Conservation (phyloP, 2,329 filamentous ascomycete genomes). For the Penicillium digitatum region DNA sequence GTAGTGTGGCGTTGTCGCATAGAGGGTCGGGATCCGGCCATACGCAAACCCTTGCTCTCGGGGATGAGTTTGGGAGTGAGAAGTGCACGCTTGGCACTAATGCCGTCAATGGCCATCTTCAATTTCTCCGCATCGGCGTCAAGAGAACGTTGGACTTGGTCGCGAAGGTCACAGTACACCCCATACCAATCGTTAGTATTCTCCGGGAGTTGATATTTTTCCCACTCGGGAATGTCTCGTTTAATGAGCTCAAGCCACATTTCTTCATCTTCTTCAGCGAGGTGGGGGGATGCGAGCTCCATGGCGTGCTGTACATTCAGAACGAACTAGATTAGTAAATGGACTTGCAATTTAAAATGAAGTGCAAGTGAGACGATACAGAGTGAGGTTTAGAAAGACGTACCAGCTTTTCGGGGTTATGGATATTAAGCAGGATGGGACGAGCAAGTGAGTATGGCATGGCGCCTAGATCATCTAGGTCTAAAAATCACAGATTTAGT, state of each 20-base stretch:
- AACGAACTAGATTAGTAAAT: constrained; percentile 1
- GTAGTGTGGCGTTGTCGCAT: constrained; percentile 30
- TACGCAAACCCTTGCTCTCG: constrained; percentile 19
- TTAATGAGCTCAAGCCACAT: constrained; percentile 78
- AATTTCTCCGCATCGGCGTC: constrained; percentile 57
- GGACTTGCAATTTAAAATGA: background rate
- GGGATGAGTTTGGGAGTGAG: constrained; percentile 56
- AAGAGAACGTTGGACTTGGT: constrained; percentile 55
- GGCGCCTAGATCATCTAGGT: constrained; percentile 66
- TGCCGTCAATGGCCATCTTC: constrained; percentile 54
- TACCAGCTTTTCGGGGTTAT: constrained; percentile 70
- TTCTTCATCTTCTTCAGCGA: constrained; percentile 64
- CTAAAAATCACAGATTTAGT: constrained; percentile 26
- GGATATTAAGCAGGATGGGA: constrained; percentile 66
- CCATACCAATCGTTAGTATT: constrained; percentile 71
- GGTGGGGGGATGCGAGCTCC: constrained; percentile 72
- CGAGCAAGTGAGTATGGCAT: constrained; percentile 64
- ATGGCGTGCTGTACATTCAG: constrained; percentile 49
- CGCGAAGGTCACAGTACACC: constrained; percentile 67
- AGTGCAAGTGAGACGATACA: background rate
- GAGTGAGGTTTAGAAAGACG: constrained; percentile 16
- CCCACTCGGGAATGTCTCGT: constrained; percentile 67
- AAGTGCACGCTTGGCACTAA: constrained; percentile 56
- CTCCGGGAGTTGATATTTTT: constrained; percentile 62
- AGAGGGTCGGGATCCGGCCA: constrained; percentile 32